A percentile compares a stretch with the other conserved stretches of the same genome.
Evolutionary conservation across 805 yeast species (phyloP).

Genomic region (Lipomyces starkeyi): DNA sequence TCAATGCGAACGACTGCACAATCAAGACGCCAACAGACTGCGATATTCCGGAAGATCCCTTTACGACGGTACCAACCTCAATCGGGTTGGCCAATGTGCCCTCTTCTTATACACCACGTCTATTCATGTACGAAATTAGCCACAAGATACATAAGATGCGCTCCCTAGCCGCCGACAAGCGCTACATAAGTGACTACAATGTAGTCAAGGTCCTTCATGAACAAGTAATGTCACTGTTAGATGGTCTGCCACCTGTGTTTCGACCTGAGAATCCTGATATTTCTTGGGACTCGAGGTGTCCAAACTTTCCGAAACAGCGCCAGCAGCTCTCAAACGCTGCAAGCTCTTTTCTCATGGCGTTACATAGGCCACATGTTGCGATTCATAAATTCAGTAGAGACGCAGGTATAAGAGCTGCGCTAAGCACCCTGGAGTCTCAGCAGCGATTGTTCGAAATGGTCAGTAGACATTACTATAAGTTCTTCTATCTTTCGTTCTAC

Average conservation of each 20-base stretch:
- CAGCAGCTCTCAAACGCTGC: neutral
- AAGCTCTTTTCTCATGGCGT: slow-evolving; percentile 7
- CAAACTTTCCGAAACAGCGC: slow-evolving; percentile 6
- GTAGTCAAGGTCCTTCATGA: slow-evolving; percentile 6
- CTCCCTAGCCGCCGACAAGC: slow-evolving; percentile 2
- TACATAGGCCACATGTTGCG: slow-evolving; percentile 6
- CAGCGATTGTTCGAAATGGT: slow-evolving; percentile 8
- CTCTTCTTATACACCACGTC: slow-evolving; percentile 3
- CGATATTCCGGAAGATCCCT: slow-evolving; percentile 8
- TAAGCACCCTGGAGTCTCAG: slow-evolving; percentile 5
- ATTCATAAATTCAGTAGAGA: slow-evolving; percentile 5
- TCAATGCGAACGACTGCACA: slow-evolving; percentile 9
- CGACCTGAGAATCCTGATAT: slow-evolving; percentile 5
- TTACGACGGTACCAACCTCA: slow-evolving; percentile 3
- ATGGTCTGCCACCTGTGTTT: slow-evolving; percentile 8
- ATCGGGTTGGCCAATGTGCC: slow-evolving; percentile 1
- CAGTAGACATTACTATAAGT: slow-evolving; percentile 3
- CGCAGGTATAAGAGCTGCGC: slow-evolving; percentile 3
- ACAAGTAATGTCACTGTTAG: slow-evolving; percentile 3
- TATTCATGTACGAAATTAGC: slow-evolving; percentile 1
- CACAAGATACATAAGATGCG: slow-evolving; percentile 7
- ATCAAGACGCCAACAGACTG: slow-evolving; percentile 9
- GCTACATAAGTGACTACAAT: slow-evolving; percentile 5
- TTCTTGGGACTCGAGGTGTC: slow-evolving; percentile 4
- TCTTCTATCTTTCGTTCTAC: slow-evolving; percentile 6